Evolutionary conservation across 1,284 basidiomycete genomes (phyloP).

Genomic region (Mrakiaceae sp.): DNA sequence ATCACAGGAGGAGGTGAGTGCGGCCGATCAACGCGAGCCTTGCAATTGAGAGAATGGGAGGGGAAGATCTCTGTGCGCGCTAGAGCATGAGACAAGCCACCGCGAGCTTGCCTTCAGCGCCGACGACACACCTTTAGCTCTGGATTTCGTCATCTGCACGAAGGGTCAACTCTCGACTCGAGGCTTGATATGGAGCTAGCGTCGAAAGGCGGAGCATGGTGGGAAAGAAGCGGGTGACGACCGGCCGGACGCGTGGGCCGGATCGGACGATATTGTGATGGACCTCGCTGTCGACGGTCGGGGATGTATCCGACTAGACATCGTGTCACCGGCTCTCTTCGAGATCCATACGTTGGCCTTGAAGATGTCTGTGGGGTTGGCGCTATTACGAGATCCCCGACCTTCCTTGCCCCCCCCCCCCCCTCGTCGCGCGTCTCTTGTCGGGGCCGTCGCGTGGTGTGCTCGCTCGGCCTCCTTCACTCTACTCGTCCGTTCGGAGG

Average conservation of each 20-base stretch:
- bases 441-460: too few relatives aligned
- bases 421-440: neutral
- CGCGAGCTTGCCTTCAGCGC: neutral
- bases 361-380: neutral
- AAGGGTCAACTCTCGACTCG: too few relatives aligned
- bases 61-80: neutral
- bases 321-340: neutral
- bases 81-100: neutral
- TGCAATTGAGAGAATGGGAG: neutral
- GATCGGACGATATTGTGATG: neutral
- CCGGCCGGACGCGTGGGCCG: neutral
- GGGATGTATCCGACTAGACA: neutral
- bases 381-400: neutral
- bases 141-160: neutral
- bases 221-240: neutral
- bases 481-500: too few relatives aligned
- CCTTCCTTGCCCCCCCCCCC: neutral
- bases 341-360: neutral
- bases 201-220: neutral
- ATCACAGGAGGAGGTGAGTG: conserved; percentile 72
- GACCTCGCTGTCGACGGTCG: too few relatives aligned
- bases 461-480: too few relatives aligned
- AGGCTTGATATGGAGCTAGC: too few relatives aligned
- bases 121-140: neutral
- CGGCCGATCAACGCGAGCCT: neutral